These are phyloP conservation scores for Erucastrum elatum DNA, from an alignment of 345 rosid species.

Conservation along the genomic window DNA sequence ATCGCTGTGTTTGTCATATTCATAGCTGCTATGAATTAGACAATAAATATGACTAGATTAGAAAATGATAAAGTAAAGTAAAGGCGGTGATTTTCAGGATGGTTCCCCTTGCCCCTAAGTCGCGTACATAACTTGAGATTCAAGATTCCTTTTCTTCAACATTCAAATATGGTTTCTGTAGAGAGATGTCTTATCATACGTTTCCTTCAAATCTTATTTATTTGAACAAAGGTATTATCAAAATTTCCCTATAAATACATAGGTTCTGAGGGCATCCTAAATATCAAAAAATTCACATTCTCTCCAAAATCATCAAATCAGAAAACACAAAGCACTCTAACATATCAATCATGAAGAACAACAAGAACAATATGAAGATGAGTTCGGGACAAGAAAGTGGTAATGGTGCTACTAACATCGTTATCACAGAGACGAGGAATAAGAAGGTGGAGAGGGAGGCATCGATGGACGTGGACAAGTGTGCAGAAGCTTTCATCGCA, in stretches of 20 bases:
- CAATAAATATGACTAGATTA: neutral
- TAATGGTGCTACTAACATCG: conserved; percentile 21
- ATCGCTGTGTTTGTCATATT: neutral
- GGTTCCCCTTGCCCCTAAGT: conserved; percentile 3
- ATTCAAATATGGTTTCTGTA: conserved; percentile 32
- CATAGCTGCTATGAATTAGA: neutral
- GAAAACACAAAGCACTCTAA: conserved; percentile 12
- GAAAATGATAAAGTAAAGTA: neutral
- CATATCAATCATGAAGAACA: conserved; percentile 32
- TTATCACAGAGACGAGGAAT: conserved; percentile 13
- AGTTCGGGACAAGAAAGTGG: conserved; percentile 4
- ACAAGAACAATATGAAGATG: conserved; percentile 33
- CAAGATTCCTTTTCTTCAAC: conserved; percentile 34
- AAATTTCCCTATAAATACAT: conserved; percentile 21
- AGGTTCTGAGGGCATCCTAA: neutral
- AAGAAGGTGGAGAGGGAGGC: conserved; percentile 52
- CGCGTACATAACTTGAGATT: conserved; percentile 23
- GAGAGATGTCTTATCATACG: neutral
- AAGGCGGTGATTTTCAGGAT: conserved; percentile 13
- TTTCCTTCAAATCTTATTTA: conserved; percentile 10
- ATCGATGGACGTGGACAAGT: conserved; percentile 63
- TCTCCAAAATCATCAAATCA: neutral
- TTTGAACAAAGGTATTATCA: neutral
- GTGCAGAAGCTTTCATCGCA: conserved; percentile 78
- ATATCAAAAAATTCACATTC: neutral